These are phyloP conservation scores for Penicillium sclerotigenum DNA, from an alignment of 2,329 filamentous ascomycete genomes.

Conservation along the genomic window DNA sequence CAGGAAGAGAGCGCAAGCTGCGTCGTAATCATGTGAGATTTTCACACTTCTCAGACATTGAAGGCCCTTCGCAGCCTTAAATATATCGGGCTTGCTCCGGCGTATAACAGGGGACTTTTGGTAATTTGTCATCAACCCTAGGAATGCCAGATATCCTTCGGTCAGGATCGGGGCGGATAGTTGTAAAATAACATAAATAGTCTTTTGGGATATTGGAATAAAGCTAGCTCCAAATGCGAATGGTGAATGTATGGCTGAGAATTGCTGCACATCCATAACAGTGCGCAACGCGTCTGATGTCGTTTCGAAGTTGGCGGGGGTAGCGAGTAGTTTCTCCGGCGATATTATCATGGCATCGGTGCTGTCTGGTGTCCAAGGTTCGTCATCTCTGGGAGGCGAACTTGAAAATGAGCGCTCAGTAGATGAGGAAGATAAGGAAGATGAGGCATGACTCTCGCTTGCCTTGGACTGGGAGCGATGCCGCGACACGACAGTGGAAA, in stretches of 20 bases:
- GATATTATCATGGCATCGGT: conserved; percentile 3
- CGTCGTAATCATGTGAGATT: conserved; percentile 23
- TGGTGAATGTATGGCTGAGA: conserved; percentile 21
- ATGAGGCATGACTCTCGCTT: conserved; percentile 6
- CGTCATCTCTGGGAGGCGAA: conserved; percentile 2
- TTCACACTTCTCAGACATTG: conserved; percentile 19
- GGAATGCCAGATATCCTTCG: conserved; percentile 24
- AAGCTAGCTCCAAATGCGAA: conserved; percentile 22
- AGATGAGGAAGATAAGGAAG: conserved; percentile 4
- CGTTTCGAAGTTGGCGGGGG: conserved; percentile 12
- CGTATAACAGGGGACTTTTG: conserved; percentile 22
- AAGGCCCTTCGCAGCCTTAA: conserved; percentile 20
- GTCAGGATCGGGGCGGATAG: conserved; percentile 18
- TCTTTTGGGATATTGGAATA: conserved; percentile 14
- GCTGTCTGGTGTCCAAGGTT: conserved; percentile 2
- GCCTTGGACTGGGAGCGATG: conserved; percentile 1
- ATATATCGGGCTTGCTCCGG: conserved; percentile 18
- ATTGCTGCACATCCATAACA: conserved; percentile 20
- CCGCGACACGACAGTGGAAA: conserved; percentile 15
- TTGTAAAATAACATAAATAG: conserved; percentile 17
- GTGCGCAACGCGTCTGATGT: conserved; percentile 19
- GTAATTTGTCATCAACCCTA: conserved; percentile 24
- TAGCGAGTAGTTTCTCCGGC: conserved; percentile 19
- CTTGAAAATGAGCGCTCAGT: conserved; percentile 7
- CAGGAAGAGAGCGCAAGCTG: conserved; percentile 23